A percentile compares a stretch with the other conserved stretches of the same genome.
Conservation (phyloP, 257 asterid genomes). For the Solanum habrochaites region DNA sequence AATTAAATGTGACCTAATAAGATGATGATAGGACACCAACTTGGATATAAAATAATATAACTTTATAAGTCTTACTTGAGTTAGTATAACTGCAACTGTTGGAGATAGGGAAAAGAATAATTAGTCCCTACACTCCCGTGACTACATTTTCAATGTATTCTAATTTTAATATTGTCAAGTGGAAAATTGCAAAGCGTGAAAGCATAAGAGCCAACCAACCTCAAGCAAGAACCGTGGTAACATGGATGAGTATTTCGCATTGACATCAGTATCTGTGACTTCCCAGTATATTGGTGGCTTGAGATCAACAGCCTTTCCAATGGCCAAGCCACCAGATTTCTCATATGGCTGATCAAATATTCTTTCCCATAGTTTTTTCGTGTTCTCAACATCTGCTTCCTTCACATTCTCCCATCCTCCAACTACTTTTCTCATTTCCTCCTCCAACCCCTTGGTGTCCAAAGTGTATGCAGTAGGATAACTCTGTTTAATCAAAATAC, state of each 20-base stretch:
- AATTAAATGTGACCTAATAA: conserved; percentile 1
- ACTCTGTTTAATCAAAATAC: conserved; percentile 43
- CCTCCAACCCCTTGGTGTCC: conserved; percentile 61
- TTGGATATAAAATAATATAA: not conserved
- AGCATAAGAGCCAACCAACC: conserved; percentile 32
- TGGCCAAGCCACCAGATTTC: conserved; percentile 62
- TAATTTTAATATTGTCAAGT: not conserved
- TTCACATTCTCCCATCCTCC: conserved; percentile 35
- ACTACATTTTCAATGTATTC: not conserved
- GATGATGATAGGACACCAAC: not conserved
- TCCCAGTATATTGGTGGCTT: conserved; percentile 65
- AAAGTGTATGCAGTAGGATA: conserved; percentile 67
- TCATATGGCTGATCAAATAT: conserved; percentile 68
- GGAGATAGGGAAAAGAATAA: not conserved
- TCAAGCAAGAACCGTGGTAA: conserved; percentile 72
- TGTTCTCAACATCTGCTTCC: conserved; percentile 34
- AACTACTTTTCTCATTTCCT: conserved; percentile 36
- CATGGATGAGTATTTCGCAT: conserved; percentile 62
- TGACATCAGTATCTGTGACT: conserved; percentile 43
- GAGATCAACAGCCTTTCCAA: conserved; percentile 14
- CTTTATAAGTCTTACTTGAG: not conserved
- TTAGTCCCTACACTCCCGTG: not conserved
- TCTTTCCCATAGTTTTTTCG: conserved; percentile 68
- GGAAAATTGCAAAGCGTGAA: not conserved
- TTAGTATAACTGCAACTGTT: not conserved